These are phyloP conservation scores for Lantana camara DNA, from an alignment of 257 asterid species.

Conservation along the genomic window DNA sequence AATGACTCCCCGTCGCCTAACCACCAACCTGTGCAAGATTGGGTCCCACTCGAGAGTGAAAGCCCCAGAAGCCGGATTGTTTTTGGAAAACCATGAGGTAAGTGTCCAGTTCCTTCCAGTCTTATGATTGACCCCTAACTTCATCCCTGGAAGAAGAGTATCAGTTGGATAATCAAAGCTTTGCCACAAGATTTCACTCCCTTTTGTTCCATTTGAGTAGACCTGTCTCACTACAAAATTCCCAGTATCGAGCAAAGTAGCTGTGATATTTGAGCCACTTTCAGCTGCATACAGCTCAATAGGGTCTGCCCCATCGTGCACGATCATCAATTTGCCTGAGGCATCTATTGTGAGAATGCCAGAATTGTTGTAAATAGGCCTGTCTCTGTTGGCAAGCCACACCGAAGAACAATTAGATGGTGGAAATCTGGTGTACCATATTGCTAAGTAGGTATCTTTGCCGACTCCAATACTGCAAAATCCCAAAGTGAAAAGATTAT, in stretches of 20 bases:
- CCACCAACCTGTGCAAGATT: conserved; percentile 18
- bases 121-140: conserved; percentile 38
- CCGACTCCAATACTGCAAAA: conserved; percentile 1
- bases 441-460: neutral
- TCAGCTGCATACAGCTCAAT: neutral
- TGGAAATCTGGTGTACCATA: no score
- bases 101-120: conserved; percentile 37
- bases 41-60: conserved; percentile 33
- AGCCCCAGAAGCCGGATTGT: conserved; percentile 24
- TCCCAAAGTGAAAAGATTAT: conserved; percentile 33
- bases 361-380: no score
- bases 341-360: conserved; percentile 29
- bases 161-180: conserved; percentile 42
- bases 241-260: conserved; percentile 28
- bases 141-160: conserved; percentile 46
- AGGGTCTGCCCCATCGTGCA: neutral
- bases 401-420: no score
- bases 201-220: neutral
- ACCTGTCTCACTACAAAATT: conserved; percentile 31
- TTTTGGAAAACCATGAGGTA: conserved; percentile 25
- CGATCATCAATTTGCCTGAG: conserved; percentile 19
- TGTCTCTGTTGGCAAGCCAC: no score
- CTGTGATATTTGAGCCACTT: conserved; percentile 8
- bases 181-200: neutral
- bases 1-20: conserved; percentile 22